phyloP scores from a whole-genome alignment of 306 rosid species.

The Sechiopsis laciniata region DNA sequence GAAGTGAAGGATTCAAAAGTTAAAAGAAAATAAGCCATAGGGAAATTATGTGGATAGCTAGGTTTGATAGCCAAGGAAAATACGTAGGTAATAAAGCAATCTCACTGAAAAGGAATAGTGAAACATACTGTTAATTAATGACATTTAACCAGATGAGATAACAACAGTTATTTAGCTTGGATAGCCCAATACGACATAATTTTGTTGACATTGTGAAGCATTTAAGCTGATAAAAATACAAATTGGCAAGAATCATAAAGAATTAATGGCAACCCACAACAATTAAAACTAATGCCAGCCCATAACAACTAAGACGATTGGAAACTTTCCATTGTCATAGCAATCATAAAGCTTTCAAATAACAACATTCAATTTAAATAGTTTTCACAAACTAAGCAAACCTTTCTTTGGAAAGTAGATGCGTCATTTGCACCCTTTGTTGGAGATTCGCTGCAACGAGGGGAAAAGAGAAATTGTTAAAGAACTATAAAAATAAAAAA shows the following conservation, averaged over 20 bases:
- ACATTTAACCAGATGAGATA: neutral
- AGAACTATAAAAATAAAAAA: neutral
- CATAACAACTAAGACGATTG: neutral
- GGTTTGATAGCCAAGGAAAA: neutral
- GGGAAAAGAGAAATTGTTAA: neutral
- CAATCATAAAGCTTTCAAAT: neutral
- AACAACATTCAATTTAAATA: neutral
- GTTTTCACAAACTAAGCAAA: conserved; percentile 24
- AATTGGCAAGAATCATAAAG: conserved; percentile 1
- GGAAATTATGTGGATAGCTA: neutral
- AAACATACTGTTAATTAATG: neutral
- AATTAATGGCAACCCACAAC: conserved; percentile 7
- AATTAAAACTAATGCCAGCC: too few relatives aligned
- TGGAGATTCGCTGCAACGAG: conserved; percentile 73
- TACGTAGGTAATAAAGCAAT: neutral
- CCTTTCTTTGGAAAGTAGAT: conserved; percentile 95
- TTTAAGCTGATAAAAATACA: neutral
- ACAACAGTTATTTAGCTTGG: neutral
- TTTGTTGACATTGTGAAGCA: neutral
- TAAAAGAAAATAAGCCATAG: neutral
- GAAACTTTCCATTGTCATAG: neutral
- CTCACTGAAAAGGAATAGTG: neutral
- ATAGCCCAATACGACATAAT: neutral
- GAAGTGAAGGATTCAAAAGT: neutral
- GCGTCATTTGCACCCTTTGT: conserved; percentile 88